Percentiles rank a stretch among this genome's conserved stretches.
Evolutionary conservation across 768 basidiomycete genomes (phyloP).

Genomic region (Bullera alba): DNA sequence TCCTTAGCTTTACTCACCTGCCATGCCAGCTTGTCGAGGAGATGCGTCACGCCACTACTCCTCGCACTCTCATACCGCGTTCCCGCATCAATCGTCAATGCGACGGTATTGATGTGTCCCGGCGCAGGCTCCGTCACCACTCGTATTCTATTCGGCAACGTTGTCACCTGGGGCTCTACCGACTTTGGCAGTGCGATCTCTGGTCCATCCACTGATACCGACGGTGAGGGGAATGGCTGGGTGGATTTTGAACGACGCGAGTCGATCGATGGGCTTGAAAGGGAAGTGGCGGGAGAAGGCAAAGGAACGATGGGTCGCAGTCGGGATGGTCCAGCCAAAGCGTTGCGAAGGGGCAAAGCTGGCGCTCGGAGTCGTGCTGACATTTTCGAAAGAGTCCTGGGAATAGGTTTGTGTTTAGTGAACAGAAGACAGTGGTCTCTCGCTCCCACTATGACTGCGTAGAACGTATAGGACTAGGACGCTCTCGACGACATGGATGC

Average conservation of each 20-base stretch:
- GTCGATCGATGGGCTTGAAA: not conserved
- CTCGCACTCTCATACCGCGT: constrained; percentile 73
- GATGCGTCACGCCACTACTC: constrained; percentile 77
- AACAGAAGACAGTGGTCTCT: too few relatives aligned
- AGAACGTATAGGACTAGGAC: too few relatives aligned
- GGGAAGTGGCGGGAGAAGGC: too few relatives aligned
- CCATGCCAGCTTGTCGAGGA: constrained; percentile 91
- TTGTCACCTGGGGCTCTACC: constrained; percentile 53
- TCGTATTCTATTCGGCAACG: constrained; percentile 80
- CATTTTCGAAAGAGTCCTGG: too few relatives aligned
- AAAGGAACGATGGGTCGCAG: not conserved
- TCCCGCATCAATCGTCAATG: constrained; percentile 89
- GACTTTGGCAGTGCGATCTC: not conserved
- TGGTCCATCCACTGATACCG: too few relatives aligned
- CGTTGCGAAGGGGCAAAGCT: too few relatives aligned
- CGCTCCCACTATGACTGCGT: too few relatives aligned
- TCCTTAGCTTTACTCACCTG: constrained; percentile 57
- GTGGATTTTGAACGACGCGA: not conserved
- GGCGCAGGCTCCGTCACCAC: constrained; percentile 86
- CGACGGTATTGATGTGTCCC: constrained; percentile 88
- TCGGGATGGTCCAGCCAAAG: not conserved
- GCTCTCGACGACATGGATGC: too few relatives aligned
- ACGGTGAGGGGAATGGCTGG: too few relatives aligned
- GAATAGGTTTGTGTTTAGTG: too few relatives aligned
- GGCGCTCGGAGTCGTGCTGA: too few relatives aligned